Evolutionary conservation across 768 basidiomycete species (phyloP).

Genomic region (Suillus cothurnatus): DNA sequence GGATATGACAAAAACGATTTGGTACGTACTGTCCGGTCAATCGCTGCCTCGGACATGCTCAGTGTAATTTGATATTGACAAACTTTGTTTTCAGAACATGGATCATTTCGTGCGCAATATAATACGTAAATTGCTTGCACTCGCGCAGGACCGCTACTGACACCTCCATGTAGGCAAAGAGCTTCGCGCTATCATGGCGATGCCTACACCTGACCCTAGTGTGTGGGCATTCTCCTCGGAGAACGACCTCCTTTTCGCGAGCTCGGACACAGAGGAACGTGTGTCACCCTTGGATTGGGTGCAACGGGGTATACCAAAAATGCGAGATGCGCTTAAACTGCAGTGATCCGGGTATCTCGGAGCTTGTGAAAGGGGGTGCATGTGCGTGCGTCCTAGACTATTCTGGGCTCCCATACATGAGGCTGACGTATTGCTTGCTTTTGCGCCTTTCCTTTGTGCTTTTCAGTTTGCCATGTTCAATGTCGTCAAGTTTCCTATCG

Average conservation of each 20-base stretch:
- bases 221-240: slow-evolving; percentile 62
- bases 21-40: slow-evolving; percentile 35
- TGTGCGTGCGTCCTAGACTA: not conserved
- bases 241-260: slow-evolving; percentile 58
- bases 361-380: not conserved
- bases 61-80: slow-evolving; percentile 6
- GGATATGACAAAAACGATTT: slow-evolving; percentile 77
- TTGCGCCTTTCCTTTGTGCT: too few species aligned
- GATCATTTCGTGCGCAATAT: slow-evolving; percentile 74
- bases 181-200: slow-evolving; percentile 61
- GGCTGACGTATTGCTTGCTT: not conserved
- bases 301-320: slow-evolving; percentile 44
- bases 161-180: slow-evolving; percentile 47
- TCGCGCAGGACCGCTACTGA: slow-evolving; percentile 2
- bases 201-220: slow-evolving; percentile 57
- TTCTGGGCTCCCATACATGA: not conserved
- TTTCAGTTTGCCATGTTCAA: not conserved
- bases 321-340: slow-evolving; percentile 37
- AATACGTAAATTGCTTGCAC: slow-evolving; percentile 46
- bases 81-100: slow-evolving; percentile 46
- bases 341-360: not conserved
- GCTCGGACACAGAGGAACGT: slow-evolving; percentile 26
- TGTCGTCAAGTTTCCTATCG: not conserved
- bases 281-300: slow-evolving; percentile 61
- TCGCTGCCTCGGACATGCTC: slow-evolving; percentile 16